Evolutionary conservation across 2,329 filamentous ascomycete genomes (phyloP), one percentile per base, ranked within the genome.

Genomic region (Tolypocladium tundrense): DNA sequence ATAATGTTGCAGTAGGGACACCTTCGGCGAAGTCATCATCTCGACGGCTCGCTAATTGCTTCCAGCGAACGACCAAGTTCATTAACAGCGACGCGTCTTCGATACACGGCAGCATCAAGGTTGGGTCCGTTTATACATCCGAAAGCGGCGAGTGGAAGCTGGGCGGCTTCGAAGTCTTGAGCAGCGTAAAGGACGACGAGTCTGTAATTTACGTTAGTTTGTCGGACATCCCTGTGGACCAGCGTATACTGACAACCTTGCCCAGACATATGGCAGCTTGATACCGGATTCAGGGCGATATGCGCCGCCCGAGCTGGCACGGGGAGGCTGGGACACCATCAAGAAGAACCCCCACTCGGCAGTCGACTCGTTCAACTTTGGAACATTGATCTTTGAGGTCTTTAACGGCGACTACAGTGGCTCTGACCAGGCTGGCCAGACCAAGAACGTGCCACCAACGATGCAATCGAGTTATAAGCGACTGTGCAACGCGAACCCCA

Each of bases 91-190:
- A 99, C 64, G 94, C 92, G 3, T 81, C 88, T 2, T 97, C 92
- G 0, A 88, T 99, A 55, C 94, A 99, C 67, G 94, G 92, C 54
- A 90, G 85, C 66, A 78, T 99, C 56, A 86, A 90, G 61, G 88
- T 90, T 24, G 88, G 89, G 0, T 96, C 93, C 0, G 81, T 99
- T 62, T 99, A 92, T 72, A 94, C 90, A 4, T 91, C 91, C 60
- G 93, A 97, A 69, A 97, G 94, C 68, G 94, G 94, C 59, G 94
- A 99, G 74, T 99, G 94, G 94, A 97, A 95, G 69, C 77, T 99
- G 2, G 92, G 88, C 24, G 94, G 94, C 0, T 96, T 99, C 65
- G 94, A 99, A 64, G 83, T 96, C 6, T 73, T 97, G 59, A 97
- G 92, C 74, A 97, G 88, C 42, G 87, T 97, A 75, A 97, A 97